Evolutionary conservation across 2,329 filamentous ascomycete genomes (phyloP).

Genomic region (Penicillium sp.): DNA sequence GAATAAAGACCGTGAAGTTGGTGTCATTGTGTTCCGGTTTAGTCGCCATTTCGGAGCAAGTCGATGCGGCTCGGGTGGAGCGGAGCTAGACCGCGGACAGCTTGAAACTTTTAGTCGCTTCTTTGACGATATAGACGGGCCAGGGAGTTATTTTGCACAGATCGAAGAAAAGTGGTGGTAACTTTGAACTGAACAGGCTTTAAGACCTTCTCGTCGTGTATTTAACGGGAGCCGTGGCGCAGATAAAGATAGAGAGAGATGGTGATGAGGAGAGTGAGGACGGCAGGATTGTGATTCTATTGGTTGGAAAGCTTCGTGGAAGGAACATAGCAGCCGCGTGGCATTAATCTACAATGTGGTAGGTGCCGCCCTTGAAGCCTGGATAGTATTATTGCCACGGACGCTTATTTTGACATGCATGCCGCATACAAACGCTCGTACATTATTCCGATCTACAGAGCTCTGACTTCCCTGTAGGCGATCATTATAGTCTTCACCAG

Average conservation of each 20-base stretch:
- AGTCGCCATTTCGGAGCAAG: conserved; percentile 12
- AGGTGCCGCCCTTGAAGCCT: not conserved
- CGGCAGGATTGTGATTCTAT: conserved; percentile 1
- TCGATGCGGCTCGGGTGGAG: not conserved
- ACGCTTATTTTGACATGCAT: not conserved
- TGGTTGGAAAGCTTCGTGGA: not conserved
- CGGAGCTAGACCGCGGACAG: not conserved
- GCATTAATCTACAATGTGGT: not conserved
- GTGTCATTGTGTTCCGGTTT: conserved; percentile 7
- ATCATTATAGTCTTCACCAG: not conserved
- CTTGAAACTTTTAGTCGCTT: not conserved
- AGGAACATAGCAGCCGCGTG: not conserved
- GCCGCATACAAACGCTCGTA: not conserved
- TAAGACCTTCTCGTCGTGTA: not conserved
- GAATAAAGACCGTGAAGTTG: conserved; percentile 72
- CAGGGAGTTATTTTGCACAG: not conserved
- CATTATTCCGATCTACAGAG: not conserved
- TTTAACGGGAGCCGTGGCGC: not conserved
- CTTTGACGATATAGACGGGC: not conserved
- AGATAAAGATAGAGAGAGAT: not conserved
- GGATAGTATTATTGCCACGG: not conserved
- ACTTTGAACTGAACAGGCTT: not conserved
- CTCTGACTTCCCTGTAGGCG: not conserved
- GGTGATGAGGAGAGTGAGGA: conserved; percentile 7
- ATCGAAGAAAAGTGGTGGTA: not conserved